These are phyloP conservation scores for Capsicum chinense DNA, from an alignment of 257 asterid genomes.

Conservation along the genomic window DNA sequence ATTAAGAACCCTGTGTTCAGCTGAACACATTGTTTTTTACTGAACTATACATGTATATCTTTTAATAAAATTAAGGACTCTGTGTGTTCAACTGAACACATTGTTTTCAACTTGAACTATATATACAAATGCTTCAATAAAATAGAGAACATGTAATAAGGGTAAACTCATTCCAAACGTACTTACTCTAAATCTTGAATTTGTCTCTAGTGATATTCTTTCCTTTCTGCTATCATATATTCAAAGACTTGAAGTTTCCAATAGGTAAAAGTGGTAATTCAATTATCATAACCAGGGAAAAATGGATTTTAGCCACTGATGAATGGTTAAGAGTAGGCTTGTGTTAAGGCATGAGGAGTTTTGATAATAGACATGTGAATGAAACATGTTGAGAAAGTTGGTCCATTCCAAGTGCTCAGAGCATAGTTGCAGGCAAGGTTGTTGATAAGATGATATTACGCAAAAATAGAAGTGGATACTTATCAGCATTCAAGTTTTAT, in stretches of 20 bases:
- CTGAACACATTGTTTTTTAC: background rate
- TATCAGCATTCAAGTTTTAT: too few relatives aligned
- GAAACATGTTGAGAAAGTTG: too few relatives aligned
- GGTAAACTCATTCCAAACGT: background rate
- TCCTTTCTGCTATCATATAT: background rate
- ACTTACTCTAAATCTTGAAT: background rate
- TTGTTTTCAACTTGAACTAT: background rate
- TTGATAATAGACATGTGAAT: too few relatives aligned
- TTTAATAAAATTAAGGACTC: too few relatives aligned
- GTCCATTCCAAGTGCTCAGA: too few relatives aligned
- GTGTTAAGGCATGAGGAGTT: too few relatives aligned
- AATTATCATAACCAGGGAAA: slow-evolving; percentile 42
- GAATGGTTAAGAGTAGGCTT: slow-evolving; percentile 76
- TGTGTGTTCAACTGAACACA: background rate
- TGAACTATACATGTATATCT: too few relatives aligned
- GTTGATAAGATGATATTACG: too few relatives aligned
- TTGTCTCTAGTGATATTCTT: background rate
- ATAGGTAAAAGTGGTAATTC: background rate
- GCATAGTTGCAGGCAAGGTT: too few relatives aligned
- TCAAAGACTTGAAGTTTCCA: background rate
- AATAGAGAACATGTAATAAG: background rate
- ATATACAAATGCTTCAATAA: background rate
- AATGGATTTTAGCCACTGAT: slow-evolving; percentile 72
- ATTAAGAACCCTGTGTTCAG: too few relatives aligned
- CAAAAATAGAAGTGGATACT: too few relatives aligned